These are phyloP conservation scores for Spirogloea muscicola DNA, from an alignment of 139 green algal genomes.

Conservation along the genomic window DNA sequence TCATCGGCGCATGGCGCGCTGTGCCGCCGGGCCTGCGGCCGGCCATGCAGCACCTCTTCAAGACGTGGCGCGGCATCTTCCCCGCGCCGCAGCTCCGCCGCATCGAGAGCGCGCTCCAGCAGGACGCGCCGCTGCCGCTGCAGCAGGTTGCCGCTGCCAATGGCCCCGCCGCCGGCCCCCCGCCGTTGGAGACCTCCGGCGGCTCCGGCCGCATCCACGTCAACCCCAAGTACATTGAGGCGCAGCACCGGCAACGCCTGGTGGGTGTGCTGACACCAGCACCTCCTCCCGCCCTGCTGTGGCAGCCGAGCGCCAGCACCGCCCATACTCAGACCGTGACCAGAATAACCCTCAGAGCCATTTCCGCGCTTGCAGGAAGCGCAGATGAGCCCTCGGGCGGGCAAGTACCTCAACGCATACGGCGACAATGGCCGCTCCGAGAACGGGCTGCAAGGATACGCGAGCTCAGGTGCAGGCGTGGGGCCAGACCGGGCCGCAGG, in stretches of 20 bases:
- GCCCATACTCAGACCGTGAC: too few species aligned
- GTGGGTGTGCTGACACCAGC: too few species aligned
- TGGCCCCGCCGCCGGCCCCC: background rate
- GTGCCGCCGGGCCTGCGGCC: conserved; percentile 41
- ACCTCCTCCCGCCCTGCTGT: too few species aligned
- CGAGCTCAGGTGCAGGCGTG: too few species aligned
- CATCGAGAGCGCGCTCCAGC: conserved; percentile 35
- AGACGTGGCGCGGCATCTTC: conserved; percentile 61
- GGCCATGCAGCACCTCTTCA: conserved; percentile 56
- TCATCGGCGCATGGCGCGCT: conserved; percentile 15
- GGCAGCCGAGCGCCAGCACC: too few species aligned
- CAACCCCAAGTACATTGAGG: conserved; percentile 43
- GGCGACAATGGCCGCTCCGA: too few species aligned
- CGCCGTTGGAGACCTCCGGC: conserved; percentile 12
- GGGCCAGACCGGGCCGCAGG: too few species aligned
- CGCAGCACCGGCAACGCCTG: background rate
- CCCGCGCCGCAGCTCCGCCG: conserved; percentile 40
- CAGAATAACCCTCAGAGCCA: too few species aligned
- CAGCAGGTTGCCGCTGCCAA: background rate
- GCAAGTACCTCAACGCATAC: too few species aligned
- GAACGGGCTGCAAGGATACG: too few species aligned
- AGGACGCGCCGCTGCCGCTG: background rate
- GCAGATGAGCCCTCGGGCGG: too few species aligned
- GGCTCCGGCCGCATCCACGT: conserved; percentile 28
- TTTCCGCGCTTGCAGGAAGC: too few species aligned